Evolutionary conservation across 2,329 filamentous ascomycete genomes (phyloP).

Genomic region (Talaromyces verruculosus): DNA sequence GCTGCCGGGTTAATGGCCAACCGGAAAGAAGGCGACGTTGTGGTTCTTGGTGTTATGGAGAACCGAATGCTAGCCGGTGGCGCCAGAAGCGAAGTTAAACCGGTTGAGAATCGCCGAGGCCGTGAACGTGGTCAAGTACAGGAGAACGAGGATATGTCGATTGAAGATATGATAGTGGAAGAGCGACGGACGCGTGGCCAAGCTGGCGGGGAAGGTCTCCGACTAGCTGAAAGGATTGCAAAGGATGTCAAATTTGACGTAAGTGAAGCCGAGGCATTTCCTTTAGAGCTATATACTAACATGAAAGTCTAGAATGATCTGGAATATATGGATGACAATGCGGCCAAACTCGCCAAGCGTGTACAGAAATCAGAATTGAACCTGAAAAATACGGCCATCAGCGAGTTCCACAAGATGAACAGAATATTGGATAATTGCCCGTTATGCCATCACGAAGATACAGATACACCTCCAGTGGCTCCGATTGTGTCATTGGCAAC

Average conservation of each 20-base stretch:
- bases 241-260: constrained; percentile 85
- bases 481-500: constrained; percentile 85
- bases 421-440: constrained; percentile 82
- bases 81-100: constrained; percentile 68
- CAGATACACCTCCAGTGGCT: constrained; percentile 71
- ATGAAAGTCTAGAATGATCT: constrained; percentile 64
- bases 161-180: constrained; percentile 96
- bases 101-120: constrained; percentile 76
- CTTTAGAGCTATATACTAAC: constrained; percentile 3
- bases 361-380: constrained; percentile 86
- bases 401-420: constrained; percentile 87
- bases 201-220: constrained; percentile 73
- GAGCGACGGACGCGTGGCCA: constrained; percentile 81
- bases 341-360: constrained; percentile 78
- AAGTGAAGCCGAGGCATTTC: constrained; percentile 27
- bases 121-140: constrained; percentile 79
- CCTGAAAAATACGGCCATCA: constrained; percentile 81
- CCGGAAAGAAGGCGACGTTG: constrained; percentile 62
- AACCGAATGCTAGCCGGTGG: constrained; percentile 80
- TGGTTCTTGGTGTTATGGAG: constrained; percentile 84
- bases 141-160: constrained; percentile 91
- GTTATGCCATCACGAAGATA: constrained; percentile 89
- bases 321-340: constrained; percentile 97
- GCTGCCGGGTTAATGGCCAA: constrained; percentile 65
- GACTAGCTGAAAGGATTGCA: constrained; percentile 87